phyloP scores from a whole-genome alignment of 2,329 filamentous ascomycete species.

The Polytolypa hystricis region DNA sequence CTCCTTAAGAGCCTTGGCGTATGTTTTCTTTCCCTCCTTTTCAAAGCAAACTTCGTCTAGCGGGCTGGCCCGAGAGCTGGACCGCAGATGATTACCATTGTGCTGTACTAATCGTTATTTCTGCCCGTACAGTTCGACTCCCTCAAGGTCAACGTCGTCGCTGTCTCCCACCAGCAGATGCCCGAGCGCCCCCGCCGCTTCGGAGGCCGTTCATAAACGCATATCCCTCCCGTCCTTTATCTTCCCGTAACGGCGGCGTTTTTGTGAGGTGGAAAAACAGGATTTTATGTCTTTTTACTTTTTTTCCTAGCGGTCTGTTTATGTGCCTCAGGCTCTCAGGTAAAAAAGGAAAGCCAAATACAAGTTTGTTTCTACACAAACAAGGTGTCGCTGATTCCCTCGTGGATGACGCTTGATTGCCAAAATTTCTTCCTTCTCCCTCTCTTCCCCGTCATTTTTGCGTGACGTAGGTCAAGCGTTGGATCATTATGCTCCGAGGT shows the following conservation, averaged over 20 bases:
- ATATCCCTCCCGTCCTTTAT: background rate
- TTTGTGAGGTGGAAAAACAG: background rate
- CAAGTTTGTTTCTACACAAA: slow-evolving; percentile 27
- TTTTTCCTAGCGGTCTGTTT: too few species aligned
- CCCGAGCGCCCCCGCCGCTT: slow-evolving; percentile 73
- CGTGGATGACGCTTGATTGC: slow-evolving; percentile 86
- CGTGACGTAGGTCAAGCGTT: background rate
- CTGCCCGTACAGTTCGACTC: slow-evolving; percentile 66
- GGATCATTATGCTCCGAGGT: too few species aligned
- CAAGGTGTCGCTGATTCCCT: slow-evolving; percentile 87
- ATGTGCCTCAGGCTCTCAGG: too few species aligned
- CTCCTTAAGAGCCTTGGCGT: slow-evolving; percentile 97
- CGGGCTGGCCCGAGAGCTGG: too few species aligned
- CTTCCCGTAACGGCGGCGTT: background rate
- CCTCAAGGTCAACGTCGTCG: slow-evolving; percentile 91
- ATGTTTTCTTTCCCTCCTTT: slow-evolving; percentile 45
- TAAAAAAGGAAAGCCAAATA: slow-evolving; percentile 7
- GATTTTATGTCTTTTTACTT: slow-evolving; percentile 1
- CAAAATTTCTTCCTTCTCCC: slow-evolving; percentile 42
- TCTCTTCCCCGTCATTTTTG: slow-evolving; percentile 3
- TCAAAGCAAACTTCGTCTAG: too few species aligned
- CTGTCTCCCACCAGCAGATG: slow-evolving; percentile 78
- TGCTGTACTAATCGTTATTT: too few species aligned
- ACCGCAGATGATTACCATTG: too few species aligned
- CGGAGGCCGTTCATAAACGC: slow-evolving; percentile 27